Evolutionary conservation across 768 basidiomycete species (phyloP).

Genomic region (Boletus sp.): DNA sequence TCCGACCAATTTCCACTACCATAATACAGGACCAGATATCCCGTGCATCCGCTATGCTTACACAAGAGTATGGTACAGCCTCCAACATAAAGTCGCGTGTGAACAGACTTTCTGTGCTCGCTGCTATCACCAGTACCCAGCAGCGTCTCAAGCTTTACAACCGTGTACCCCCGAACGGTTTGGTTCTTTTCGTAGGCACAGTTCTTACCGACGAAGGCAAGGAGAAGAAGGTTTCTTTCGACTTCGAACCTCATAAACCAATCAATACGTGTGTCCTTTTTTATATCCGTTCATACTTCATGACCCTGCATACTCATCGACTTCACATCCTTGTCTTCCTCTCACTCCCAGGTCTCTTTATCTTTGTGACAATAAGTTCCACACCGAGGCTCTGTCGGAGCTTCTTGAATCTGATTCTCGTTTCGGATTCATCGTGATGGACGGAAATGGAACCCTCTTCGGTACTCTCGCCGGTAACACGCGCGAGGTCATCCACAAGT

Average conservation of each 20-base stretch:
- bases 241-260: constrained; percentile 98
- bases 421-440: constrained; percentile 99
- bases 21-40: constrained; percentile 82
- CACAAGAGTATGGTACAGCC: constrained; percentile 98
- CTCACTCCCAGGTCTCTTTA: constrained; percentile 73
- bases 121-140: constrained; percentile 97
- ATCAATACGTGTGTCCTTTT: constrained; percentile 83
- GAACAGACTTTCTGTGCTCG: constrained; percentile 94
- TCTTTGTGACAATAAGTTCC: constrained; percentile 99
- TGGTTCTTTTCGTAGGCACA: constrained; percentile 97
- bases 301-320: not conserved
- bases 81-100: constrained; percentile 99
- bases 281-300: not conserved
- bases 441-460: constrained; percentile 95
- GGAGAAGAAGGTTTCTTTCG: constrained; percentile 98
- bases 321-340: not conserved
- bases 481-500: constrained; percentile 96
- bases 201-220: constrained; percentile 98
- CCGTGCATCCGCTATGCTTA: constrained; percentile 91
- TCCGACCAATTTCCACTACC: not conserved
- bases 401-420: constrained; percentile 95
- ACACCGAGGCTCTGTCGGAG: constrained; percentile 95
- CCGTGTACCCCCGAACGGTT: constrained; percentile 92
- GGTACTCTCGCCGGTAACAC: constrained; percentile 96
- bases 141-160: constrained; percentile 96